Evolutionary conservation across 768 basidiomycete species (phyloP).

Genomic region (Amanita exitialis): DNA sequence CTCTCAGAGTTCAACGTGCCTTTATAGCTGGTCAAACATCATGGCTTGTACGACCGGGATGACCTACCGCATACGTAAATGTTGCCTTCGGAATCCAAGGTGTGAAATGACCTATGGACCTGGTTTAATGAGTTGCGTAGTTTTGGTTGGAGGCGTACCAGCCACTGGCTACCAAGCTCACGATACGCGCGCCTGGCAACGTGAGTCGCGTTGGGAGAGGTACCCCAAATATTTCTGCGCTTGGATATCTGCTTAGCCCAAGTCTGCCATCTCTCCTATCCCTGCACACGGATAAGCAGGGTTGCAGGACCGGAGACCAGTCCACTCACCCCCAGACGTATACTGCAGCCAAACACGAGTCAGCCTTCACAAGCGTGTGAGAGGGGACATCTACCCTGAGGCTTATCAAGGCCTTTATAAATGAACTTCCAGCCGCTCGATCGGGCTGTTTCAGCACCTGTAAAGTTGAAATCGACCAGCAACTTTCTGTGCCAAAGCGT

Average conservation of each 20-base stretch:
- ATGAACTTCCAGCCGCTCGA: constrained; percentile 73
- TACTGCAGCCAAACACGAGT: constrained; percentile 18
- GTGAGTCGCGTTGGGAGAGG: constrained; percentile 58
- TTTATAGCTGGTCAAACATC: constrained; percentile 16
- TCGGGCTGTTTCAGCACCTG: constrained; percentile 60
- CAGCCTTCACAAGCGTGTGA: neutral
- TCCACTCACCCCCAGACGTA: constrained; percentile 41
- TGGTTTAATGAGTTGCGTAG: neutral
- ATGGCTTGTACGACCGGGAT: neutral
- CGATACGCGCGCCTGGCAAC: constrained; percentile 53
- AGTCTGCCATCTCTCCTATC: constrained; percentile 53
- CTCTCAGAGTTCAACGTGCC: constrained; percentile 49
- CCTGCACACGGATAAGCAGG: constrained; percentile 24
- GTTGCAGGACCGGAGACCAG: constrained; percentile 4
- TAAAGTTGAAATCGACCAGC: constrained; percentile 68
- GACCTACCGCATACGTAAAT: constrained; percentile 75
- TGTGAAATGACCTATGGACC: constrained; percentile 69
- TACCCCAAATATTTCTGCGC: constrained; percentile 25
- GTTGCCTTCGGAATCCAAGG: constrained; percentile 63
- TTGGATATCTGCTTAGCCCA: constrained; percentile 34
- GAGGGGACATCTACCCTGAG: constrained; percentile 41
- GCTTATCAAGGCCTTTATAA: constrained; percentile 59
- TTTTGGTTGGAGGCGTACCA: constrained; percentile 39
- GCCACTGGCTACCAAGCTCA: constrained; percentile 70
- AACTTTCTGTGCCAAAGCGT: constrained; percentile 72